These are phyloP conservation scores for Setomelanomma holmii DNA, from an alignment of 2,329 filamentous ascomycete genomes.

Conservation along the genomic window DNA sequence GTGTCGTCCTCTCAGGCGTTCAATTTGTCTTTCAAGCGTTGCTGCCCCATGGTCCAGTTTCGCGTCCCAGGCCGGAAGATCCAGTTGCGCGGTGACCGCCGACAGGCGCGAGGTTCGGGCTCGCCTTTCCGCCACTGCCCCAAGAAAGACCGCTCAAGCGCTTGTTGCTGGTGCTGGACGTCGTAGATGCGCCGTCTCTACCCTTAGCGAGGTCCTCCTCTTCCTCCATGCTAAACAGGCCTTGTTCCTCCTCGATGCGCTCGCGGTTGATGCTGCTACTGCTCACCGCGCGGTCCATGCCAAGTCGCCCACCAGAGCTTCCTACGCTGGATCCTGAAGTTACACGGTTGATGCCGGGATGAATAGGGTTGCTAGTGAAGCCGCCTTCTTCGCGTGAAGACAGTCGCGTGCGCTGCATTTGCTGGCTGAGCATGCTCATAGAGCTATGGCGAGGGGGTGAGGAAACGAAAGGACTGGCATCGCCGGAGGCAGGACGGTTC, in stretches of 20 bases:
- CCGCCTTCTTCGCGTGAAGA: slow-evolving; percentile 41
- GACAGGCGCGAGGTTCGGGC: slow-evolving; percentile 44
- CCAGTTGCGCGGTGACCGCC: slow-evolving; percentile 36
- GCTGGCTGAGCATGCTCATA: slow-evolving; percentile 68
- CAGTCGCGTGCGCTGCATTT: slow-evolving; percentile 56
- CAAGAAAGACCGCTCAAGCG: slow-evolving; percentile 46
- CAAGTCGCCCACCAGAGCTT: slow-evolving; percentile 38
- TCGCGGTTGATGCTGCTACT: slow-evolving; percentile 51
- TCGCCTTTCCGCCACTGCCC: slow-evolving; percentile 47
- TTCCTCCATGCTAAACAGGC: slow-evolving; percentile 53
- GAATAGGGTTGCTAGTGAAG: slow-evolving; percentile 45
- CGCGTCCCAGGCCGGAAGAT: slow-evolving; percentile 28
- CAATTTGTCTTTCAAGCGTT: slow-evolving; percentile 16
- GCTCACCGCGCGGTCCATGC: slow-evolving; percentile 49
- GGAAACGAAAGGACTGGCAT: slow-evolving; percentile 59
- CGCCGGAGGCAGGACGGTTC: slow-evolving; percentile 55
- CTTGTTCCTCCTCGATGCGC: slow-evolving; percentile 52
- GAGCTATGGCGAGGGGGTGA: slow-evolving; percentile 64
- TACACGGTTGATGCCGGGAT: slow-evolving; percentile 72
- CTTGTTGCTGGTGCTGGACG: slow-evolving; percentile 45
- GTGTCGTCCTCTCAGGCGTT: neutral
- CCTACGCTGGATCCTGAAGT: slow-evolving; percentile 42
- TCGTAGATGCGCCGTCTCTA: slow-evolving; percentile 44
- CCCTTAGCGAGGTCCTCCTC: slow-evolving; percentile 45
- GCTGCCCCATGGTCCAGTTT: slow-evolving; percentile 26